Evolutionary conservation across 176 grass and related monocot genomes (phyloP).

Genomic region (Ensete ventricosum): DNA sequence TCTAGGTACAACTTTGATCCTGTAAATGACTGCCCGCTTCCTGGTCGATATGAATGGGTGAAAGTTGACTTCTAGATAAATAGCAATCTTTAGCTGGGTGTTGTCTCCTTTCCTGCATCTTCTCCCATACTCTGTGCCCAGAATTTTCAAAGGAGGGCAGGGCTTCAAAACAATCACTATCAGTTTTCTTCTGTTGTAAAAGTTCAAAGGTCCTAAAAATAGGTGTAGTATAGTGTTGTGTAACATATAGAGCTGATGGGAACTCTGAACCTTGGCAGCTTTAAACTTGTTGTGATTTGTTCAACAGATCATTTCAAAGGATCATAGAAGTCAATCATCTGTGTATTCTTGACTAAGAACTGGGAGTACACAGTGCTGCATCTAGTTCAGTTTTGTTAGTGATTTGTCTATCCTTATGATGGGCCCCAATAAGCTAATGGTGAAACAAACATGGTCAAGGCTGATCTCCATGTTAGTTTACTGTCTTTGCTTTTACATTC

Average conservation of each 20-base stretch:
- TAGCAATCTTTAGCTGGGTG: constrained; percentile 4
- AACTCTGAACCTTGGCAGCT: neutral
- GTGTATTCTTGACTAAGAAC: neutral
- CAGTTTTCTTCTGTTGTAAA: constrained; percentile 20
- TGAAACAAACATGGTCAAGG: too few relatives aligned
- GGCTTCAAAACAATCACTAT: neutral
- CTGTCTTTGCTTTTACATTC: too few relatives aligned
- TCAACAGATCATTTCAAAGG: neutral
- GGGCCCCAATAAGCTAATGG: too few relatives aligned
- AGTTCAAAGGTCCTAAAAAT: constrained; percentile 1
- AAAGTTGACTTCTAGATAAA: constrained; percentile 4
- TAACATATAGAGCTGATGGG: constrained; percentile 17
- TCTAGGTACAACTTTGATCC: constrained; percentile 23
- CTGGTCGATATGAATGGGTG: constrained; percentile 17
- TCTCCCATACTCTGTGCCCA: constrained; percentile 16
- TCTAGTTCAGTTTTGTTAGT: neutral
- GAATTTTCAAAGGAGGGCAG: constrained; percentile 18
- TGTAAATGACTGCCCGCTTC: constrained; percentile 9
- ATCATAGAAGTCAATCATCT: neutral
- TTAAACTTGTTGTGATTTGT: neutral
- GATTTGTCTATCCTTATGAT: too few relatives aligned
- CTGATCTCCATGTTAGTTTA: too few relatives aligned
- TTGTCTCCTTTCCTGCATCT: neutral
- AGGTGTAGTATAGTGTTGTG: constrained; percentile 7
- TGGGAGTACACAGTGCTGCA: neutral